Percentiles rank a stretch among this genome's conserved stretches.
Conservation (phyloP, 2,329 filamentous ascomycete genomes). For the Corynespora cassiicola region DNA sequence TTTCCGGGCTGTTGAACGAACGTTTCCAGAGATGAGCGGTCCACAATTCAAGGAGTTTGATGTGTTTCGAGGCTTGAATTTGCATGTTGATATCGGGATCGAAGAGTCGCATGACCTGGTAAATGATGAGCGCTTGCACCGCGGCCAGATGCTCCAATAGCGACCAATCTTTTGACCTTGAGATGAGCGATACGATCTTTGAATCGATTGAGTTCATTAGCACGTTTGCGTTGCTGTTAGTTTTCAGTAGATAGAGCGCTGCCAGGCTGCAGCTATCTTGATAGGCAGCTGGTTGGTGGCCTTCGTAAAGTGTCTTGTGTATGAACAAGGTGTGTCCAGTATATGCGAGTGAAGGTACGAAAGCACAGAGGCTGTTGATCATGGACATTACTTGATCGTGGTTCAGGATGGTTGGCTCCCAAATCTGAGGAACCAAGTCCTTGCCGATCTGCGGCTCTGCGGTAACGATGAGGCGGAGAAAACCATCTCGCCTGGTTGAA, state of each 20-base stretch:
- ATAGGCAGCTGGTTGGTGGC: slow-evolving; percentile 28
- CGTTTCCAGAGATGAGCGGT: slow-evolving; percentile 36
- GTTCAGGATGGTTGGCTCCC: slow-evolving; percentile 21
- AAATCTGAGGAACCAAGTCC: slow-evolving; percentile 18
- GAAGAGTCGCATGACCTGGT: slow-evolving; percentile 39
- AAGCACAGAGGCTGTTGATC: slow-evolving; percentile 18
- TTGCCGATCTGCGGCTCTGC: slow-evolving; percentile 3
- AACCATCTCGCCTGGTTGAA: slow-evolving; percentile 20
- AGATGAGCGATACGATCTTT: slow-evolving; percentile 24
- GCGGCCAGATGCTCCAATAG: slow-evolving; percentile 36
- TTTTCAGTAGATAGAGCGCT: slow-evolving; percentile 32
- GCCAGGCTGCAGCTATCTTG: slow-evolving; percentile 31
- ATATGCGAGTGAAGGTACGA: slow-evolving; percentile 28
- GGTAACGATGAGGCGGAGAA: no score
- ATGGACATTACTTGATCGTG: slow-evolving; percentile 20
- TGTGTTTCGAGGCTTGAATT: slow-evolving; percentile 20
- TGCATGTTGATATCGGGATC: slow-evolving; percentile 25
- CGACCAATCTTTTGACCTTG: slow-evolving; percentile 21
- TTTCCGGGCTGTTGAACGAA: slow-evolving; percentile 21
- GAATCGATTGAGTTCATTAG: slow-evolving; percentile 23
- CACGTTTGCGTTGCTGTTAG: slow-evolving; percentile 21
- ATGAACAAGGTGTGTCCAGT: slow-evolving; percentile 30
- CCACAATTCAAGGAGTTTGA: slow-evolving; percentile 32
- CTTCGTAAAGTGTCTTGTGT: slow-evolving; percentile 27
- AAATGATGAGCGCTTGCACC: slow-evolving; percentile 39